phyloP scores from a whole-genome alignment of 164 flowering plant genomes.

The Sedum album region DNA sequence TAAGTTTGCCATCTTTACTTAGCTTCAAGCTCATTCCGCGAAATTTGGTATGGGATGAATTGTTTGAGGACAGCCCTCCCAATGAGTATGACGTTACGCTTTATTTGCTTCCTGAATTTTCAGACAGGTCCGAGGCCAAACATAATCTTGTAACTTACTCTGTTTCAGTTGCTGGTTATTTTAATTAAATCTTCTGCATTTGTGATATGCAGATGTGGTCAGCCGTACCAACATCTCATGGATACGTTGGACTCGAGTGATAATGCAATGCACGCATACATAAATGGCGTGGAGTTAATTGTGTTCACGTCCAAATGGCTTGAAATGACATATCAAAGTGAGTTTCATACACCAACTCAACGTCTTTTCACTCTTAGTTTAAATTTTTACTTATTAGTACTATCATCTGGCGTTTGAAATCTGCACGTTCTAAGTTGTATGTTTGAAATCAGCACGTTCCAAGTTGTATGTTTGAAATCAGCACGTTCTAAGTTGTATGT shows the following conservation, averaged over 20 bases:
- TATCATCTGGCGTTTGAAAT: neutral
- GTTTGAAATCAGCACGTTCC: neutral
- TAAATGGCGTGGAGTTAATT: neutral
- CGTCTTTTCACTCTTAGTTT: neutral
- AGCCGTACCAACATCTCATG: neutral
- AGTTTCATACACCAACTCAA: neutral
- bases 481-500: too few relatives aligned
- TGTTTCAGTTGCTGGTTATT: neutral
- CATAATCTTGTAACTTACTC: neutral
- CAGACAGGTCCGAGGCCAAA: constrained; percentile 1
- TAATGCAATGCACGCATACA: neutral
- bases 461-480: too few relatives aligned
- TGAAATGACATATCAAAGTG: neutral
- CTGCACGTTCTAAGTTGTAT: neutral
- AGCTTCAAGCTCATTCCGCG: neutral
- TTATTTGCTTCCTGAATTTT: neutral
- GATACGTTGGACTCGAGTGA: neutral
- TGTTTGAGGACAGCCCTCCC: neutral
- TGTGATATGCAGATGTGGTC: neutral
- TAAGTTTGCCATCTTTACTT: neutral
- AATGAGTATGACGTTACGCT: neutral
- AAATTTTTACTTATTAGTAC: neutral
- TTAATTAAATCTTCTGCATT: neutral
- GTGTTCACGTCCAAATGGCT: neutral
- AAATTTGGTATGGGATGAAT: neutral